Conservation (phyloP, 2,329 filamentous ascomycete genomes). For the Huntiella decipiens region DNA sequence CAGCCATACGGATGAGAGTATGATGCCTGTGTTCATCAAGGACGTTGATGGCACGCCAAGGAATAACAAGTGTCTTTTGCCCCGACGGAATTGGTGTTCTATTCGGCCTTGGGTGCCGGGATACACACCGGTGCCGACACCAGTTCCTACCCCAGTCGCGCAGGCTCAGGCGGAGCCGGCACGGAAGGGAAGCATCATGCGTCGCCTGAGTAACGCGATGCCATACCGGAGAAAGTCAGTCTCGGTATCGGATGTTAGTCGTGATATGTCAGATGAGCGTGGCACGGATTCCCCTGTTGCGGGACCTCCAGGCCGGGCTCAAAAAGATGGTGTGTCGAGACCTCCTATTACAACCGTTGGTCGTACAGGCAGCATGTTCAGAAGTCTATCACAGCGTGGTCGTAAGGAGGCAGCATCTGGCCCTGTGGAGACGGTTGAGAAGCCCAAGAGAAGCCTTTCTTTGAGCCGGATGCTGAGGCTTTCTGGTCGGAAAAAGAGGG, state of each 20-base stretch:
- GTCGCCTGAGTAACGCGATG: constrained; percentile 24
- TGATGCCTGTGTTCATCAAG: constrained; percentile 82
- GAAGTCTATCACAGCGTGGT: constrained; percentile 20
- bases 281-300: not conserved
- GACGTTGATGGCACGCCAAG: constrained; percentile 77
- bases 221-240: constrained; percentile 8
- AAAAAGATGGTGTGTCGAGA: constrained; percentile 16
- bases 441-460: constrained; percentile 11
- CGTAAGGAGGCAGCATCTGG: not conserved
- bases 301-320: not conserved
- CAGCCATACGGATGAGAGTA: constrained; percentile 71
- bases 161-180: constrained; percentile 21
- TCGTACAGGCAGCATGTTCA: constrained; percentile 15
- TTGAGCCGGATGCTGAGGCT: constrained; percentile 10
- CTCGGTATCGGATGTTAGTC: constrained; percentile 17
- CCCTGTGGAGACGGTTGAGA: not conserved
- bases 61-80: constrained; percentile 79
- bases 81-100: constrained; percentile 87
- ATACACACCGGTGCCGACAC: constrained; percentile 51
- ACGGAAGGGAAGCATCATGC: constrained; percentile 18
- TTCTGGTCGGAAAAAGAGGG: constrained; percentile 1
- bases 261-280: not conserved
- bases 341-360: constrained; percentile 27
- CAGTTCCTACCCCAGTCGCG: constrained; percentile 26
- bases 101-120: constrained; percentile 73